These are phyloP conservation scores for Penicillium sp. DNA, from an alignment of 2,329 filamentous ascomycete genomes.

Conservation along the genomic window DNA sequence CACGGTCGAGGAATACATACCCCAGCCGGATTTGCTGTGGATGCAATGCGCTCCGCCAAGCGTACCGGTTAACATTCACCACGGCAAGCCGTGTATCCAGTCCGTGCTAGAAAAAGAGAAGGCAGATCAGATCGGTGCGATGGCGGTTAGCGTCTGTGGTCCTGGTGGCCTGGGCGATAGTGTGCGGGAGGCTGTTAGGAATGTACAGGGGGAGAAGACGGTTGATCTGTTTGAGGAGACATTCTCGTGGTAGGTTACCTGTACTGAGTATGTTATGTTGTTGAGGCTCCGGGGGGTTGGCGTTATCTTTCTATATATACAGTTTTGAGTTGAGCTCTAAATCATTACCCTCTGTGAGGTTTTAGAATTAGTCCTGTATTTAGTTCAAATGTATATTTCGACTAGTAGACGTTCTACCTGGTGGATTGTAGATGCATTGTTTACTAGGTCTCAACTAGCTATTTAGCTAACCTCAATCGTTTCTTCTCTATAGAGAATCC, in stretches of 20 bases:
- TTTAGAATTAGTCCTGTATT: neutral
- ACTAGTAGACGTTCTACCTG: neutral
- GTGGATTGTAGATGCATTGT: neutral
- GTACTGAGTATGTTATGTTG: neutral
- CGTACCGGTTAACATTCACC: conserved; percentile 21
- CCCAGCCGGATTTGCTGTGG: conserved; percentile 21
- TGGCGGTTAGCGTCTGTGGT: conserved; percentile 34
- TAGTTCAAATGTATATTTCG: neutral
- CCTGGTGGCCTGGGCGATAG: conserved; percentile 32
- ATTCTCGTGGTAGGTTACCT: conserved; percentile 28
- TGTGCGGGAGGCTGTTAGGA: conserved; percentile 27
- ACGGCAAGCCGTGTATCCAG: conserved; percentile 24
- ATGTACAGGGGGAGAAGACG: conserved; percentile 23
- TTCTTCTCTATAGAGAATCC: too few relatives aligned
- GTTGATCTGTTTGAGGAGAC: conserved; percentile 33
- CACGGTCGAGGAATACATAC: conserved; percentile 21
- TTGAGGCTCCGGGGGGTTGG: neutral
- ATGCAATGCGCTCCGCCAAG: conserved; percentile 18
- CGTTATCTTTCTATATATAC: neutral
- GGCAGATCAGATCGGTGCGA: conserved; percentile 25
- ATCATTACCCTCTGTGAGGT: conserved; percentile 2
- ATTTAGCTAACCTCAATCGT: too few relatives aligned
- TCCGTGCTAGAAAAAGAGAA: conserved; percentile 22
- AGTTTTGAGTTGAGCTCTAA: neutral
- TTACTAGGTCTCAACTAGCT: neutral